Conservation (phyloP, 2,329 filamentous ascomycete species). For the Monilinia aucupariae region DNA sequence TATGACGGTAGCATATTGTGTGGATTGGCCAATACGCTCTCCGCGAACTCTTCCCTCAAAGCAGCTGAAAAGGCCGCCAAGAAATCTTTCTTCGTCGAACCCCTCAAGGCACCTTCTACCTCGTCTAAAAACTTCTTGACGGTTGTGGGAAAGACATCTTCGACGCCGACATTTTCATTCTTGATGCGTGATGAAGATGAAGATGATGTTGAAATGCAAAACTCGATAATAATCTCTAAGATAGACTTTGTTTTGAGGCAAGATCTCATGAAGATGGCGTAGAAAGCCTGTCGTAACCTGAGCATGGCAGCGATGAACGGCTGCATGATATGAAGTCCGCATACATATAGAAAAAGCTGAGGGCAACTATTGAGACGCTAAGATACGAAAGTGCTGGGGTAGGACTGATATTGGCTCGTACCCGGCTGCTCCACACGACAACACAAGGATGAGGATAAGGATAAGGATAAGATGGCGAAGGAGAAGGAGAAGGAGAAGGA, state of each 20-base stretch:
- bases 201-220: constrained; percentile 43
- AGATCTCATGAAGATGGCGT: constrained; percentile 51
- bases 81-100: constrained; percentile 43
- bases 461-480: constrained; percentile 1
- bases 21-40: constrained; percentile 47
- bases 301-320: constrained; percentile 53
- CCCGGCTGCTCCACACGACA: constrained; percentile 8
- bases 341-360: constrained; percentile 32
- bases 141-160: constrained; percentile 21
- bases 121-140: constrained; percentile 48
- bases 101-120: constrained; percentile 48
- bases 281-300: constrained; percentile 49
- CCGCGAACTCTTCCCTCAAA: constrained; percentile 51
- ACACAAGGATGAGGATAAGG: too few relatives aligned
- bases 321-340: constrained; percentile 38
- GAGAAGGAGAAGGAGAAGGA: too few relatives aligned
- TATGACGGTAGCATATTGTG: constrained; percentile 62
- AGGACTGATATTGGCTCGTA: constrained; percentile 6
- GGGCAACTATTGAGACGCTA: constrained; percentile 9
- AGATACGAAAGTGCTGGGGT: constrained; percentile 19
- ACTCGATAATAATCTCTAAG: constrained; percentile 51
- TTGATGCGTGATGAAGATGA: constrained; percentile 24
- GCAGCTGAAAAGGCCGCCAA: constrained; percentile 41
- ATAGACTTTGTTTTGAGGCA: constrained; percentile 55
- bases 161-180: constrained; percentile 22